Evolutionary conservation across 164 flowering plant genomes (phyloP), one percentile per base, ranked within the genome.

Genomic region (Tetrastigma voinierianum): DNA sequence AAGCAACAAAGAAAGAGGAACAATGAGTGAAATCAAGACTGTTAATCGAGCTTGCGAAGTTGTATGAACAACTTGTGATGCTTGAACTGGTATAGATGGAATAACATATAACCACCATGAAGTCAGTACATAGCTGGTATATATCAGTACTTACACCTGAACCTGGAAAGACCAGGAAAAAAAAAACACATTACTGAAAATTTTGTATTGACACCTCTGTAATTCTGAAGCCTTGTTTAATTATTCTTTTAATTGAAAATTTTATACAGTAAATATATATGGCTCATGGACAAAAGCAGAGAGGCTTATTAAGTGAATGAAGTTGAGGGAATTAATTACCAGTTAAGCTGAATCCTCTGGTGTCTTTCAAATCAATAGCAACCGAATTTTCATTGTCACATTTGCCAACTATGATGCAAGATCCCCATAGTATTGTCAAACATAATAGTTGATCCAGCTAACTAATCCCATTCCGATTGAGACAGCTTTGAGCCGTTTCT

Each of bases 111-210:
- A 73, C 40, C 81, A 81, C 73, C 43, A 81, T 68, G 58, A 10
- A 78, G 78, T 24, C 76, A n/a, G n/a, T n/a, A n/a, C 75, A 54
- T 70, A 66, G 20, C 70, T 78, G 13, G 84, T 78, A 71, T 4
- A 18, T 14, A 53, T 81, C 81, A 20, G 78, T 78, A 45, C 32
- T 59, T 24, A 81, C 57, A 5, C 84, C 84, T 57, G 70, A 49
- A 53, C 74, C 84, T 81, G 73, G 0, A 0, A 32, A 32, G 40
- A n/a, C n/a, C n/a, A n/a, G n/a, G n/a, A n/a, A n/a, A n/a, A n/a
- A n/a, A n/a, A n/a, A n/a, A n/a, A n/a, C n/a, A n/a, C n/a, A n/a
- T n/a, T n/a, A n/a, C n/a, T n/a, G n/a, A n/a, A n/a, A n/a, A n/a
- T n/a, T n/a, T n/a, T n/a, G n/a, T n/a, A n/a, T n/a, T n/a, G n/a